Conservation (phyloP, 2,329 filamentous ascomycete genomes). For the Pyricularia sp. region DNA sequence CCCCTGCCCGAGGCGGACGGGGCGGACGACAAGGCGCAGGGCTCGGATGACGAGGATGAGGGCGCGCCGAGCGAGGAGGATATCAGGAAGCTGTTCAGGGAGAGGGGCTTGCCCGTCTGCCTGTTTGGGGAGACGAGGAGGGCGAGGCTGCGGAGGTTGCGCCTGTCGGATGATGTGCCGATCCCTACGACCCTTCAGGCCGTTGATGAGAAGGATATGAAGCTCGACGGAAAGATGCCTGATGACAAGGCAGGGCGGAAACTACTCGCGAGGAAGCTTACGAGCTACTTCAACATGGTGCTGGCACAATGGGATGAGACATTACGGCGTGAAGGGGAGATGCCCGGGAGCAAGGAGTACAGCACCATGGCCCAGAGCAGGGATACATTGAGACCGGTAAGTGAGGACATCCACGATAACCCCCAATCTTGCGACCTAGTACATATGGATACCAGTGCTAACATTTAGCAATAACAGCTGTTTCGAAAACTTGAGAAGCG, state of each 20-base stretch:
- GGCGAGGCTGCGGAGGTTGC: conserved; percentile 61
- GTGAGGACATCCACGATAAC: conserved; percentile 11
- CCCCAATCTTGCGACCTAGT: background rate
- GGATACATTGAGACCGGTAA: conserved; percentile 72
- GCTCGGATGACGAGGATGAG: conserved; percentile 28
- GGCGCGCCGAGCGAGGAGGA: conserved; percentile 59
- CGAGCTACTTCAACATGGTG: conserved; percentile 96
- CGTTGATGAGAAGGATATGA: conserved; percentile 83
- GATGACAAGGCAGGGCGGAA: conserved; percentile 55
- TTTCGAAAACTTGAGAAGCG: conserved; percentile 82
- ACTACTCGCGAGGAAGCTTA: conserved; percentile 78
- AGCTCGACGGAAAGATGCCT: conserved; percentile 54
- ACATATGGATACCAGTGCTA: background rate
- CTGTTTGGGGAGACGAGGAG: conserved; percentile 77
- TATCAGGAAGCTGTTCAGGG: conserved; percentile 58
- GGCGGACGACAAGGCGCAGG: conserved; percentile 8
- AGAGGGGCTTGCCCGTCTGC: conserved; percentile 59
- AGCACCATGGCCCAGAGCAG: conserved; percentile 80
- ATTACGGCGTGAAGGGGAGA: conserved; percentile 58
- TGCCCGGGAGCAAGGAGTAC: conserved; percentile 70
- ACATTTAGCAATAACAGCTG: conserved; percentile 33
- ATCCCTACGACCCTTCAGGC: conserved; percentile 78
- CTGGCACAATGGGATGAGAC: conserved; percentile 77
- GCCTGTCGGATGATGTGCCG: conserved; percentile 60
- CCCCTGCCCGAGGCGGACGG: conserved; percentile 42